Base-by-base conservation (phyloP, 106 monocot genomes). In the Dendrobium nobile region DNA sequence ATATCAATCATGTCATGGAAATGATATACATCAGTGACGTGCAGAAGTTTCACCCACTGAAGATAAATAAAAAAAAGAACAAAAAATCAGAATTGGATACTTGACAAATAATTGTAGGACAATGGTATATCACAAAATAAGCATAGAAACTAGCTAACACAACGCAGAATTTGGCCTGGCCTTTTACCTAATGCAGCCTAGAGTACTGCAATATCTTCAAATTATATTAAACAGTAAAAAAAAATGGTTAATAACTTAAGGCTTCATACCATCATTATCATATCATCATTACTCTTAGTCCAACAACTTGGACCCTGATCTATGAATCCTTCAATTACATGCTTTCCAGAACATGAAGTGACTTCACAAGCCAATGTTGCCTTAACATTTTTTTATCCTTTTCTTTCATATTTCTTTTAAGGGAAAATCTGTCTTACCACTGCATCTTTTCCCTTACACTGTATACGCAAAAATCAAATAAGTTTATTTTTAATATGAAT, bases 1-100 rank as follows among this genome's bases (percentile, higher is more conserved):
- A 93, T 92, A 82, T 92, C 85, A 73, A 96, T 96, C 91, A 96
- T 96, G 65, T 86, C 88, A 79, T 96, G 96, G 84, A 96, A 93
- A 83, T 96, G 90, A 85, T 93, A 93, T 41, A 96, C 82, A 33
- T 92, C 86, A 16, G 86, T 86, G 37, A 96, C 5, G 79, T 81
- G 86, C n/a, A 93, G 47, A 82, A 54, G 58, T 78, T 87, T 87
- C 72, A 75, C 79, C 78, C 84, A 93, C 95, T 95, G 86, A 13
- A 84, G 26, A 65, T 65, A 65, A 61, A 61, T 22, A n/a, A 22
- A 61, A 61, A 59, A 65, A 54, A 56, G 17, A 58, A 79, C 67
- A 68, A 20, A 67, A 68, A 22, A 47, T 74, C 7, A 79, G 51
- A 51, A 51, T 13, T 51, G 13, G 16, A 33, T 27, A 70, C 3